Conservation (phyloP, 2,329 filamentous ascomycete species). For the Lasiodiplodia sp. region DNA sequence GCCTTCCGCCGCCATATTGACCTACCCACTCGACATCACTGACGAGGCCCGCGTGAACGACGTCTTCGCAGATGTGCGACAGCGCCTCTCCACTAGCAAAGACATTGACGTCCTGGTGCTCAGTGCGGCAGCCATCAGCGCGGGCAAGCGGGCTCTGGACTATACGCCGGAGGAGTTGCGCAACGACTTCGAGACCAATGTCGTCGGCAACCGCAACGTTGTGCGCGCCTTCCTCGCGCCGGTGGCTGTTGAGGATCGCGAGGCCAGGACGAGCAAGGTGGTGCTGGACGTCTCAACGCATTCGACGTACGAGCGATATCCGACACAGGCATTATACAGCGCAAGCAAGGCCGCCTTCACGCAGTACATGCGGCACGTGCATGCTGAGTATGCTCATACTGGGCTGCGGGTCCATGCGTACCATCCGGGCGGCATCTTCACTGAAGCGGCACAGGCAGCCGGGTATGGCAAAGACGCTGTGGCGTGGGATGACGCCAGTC, state of each 20-base stretch:
- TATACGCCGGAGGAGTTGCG: conserved; percentile 27
- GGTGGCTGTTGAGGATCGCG: conserved; percentile 11
- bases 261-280: conserved; percentile 1
- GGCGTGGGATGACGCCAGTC: neutral
- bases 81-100: conserved; percentile 16
- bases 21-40: conserved; percentile 28
- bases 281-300: conserved; percentile 19
- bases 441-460: neutral
- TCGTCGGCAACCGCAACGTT: conserved; percentile 31
- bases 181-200: conserved; percentile 30
- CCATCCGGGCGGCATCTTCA: neutral
- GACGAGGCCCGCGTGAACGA: neutral
- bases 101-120: conserved; percentile 30
- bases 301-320: conserved; percentile 11
- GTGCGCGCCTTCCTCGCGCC: conserved; percentile 27
- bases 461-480: neutral
- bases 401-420: neutral
- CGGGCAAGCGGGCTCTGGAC: conserved; percentile 3
- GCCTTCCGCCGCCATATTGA: neutral
- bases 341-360: conserved; percentile 28
- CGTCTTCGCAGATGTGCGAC: conserved; percentile 27
- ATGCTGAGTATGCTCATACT: conserved; percentile 2
- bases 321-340: conserved; percentile 27
- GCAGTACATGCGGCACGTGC: conserved; percentile 24
- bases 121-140: conserved; percentile 23